Conservation (phyloP, 108 stramenopile genomes). For the Discostella pseudostelligera region DNA sequence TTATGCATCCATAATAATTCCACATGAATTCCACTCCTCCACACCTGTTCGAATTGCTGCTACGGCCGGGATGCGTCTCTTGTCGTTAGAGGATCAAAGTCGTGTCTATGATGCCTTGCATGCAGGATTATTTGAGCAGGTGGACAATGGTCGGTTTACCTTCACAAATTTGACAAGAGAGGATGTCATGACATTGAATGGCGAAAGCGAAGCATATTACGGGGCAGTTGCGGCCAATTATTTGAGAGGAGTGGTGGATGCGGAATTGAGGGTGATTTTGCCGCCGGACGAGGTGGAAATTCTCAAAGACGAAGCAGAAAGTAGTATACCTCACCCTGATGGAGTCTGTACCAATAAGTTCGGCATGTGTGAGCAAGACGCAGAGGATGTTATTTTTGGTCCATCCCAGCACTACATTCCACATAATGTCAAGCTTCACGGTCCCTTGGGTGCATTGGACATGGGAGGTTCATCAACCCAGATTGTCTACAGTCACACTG, state of each 20-base stretch:
- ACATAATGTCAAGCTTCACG: slow-evolving; percentile 38
- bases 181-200: slow-evolving; percentile 75
- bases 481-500: slow-evolving; percentile 61
- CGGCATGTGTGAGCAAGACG: slow-evolving; percentile 50
- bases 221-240: slow-evolving; percentile 87
- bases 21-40: slow-evolving; percentile 53
- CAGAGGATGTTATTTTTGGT: slow-evolving; percentile 45
- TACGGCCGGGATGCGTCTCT: slow-evolving; percentile 86
- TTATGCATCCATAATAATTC: slow-evolving; percentile 75
- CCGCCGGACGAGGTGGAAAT: slow-evolving; percentile 12
- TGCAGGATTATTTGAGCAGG: slow-evolving; percentile 59
- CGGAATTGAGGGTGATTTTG: slow-evolving; percentile 54
- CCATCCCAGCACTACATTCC: slow-evolving; percentile 43
- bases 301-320: background rate
- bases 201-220: slow-evolving; percentile 81
- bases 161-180: slow-evolving; percentile 56
- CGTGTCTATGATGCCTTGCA: slow-evolving; percentile 77
- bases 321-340: no score
- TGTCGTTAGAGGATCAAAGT: slow-evolving; percentile 57
- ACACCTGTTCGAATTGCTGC: slow-evolving; percentile 79
- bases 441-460: slow-evolving; percentile 80
- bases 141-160: slow-evolving; percentile 38
- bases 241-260: slow-evolving; percentile 76
- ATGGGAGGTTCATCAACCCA: slow-evolving; percentile 89
- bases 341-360: slow-evolving; percentile 51